Conservation (phyloP, 371 early-diverging fungal species). For the Mycotypha africana region DNA sequence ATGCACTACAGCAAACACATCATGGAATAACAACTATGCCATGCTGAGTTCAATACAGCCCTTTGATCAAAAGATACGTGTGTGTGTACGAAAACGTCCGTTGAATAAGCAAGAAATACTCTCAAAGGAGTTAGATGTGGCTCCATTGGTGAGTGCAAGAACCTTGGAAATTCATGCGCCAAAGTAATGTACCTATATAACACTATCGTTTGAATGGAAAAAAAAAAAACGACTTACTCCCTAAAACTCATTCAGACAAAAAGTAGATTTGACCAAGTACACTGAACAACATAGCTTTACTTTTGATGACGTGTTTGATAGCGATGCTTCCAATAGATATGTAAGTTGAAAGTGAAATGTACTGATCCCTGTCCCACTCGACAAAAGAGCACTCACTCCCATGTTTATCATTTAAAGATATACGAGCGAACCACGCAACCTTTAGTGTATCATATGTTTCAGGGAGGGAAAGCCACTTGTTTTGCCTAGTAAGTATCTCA, state of each 20-base stretch:
- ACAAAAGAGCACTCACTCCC: slow-evolving; percentile 83
- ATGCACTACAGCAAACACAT: too few relatives aligned
- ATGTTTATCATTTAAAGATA: slow-evolving; percentile 74
- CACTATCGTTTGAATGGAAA: too few relatives aligned
- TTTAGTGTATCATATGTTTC: slow-evolving; percentile 85
- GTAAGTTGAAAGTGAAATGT: background rate
- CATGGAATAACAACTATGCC: too few relatives aligned
- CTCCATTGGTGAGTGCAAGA: slow-evolving; percentile 55
- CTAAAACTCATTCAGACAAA: slow-evolving; percentile 52
- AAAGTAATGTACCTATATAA: too few relatives aligned
- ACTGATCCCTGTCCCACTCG: slow-evolving; percentile 64
- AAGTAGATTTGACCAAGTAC: slow-evolving; percentile 93
- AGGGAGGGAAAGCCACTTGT: slow-evolving; percentile 93
- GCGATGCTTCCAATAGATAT: slow-evolving; percentile 66
- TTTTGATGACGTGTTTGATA: slow-evolving; percentile 97
- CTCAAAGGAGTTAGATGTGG: slow-evolving; percentile 76
- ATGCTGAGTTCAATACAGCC: too few relatives aligned
- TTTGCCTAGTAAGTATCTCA: slow-evolving; percentile 97
- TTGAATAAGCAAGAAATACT: slow-evolving; percentile 76
- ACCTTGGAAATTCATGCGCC: slow-evolving; percentile 84
- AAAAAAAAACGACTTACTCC: too few relatives aligned
- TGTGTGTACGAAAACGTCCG: slow-evolving; percentile 96
- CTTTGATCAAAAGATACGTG: slow-evolving; percentile 68
- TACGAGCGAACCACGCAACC: slow-evolving; percentile 85
- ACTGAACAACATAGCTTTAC: slow-evolving; percentile 91